These are phyloP conservation scores for Carex pumila DNA, from an alignment of 176 grass and related monocot species.

Conservation along the genomic window DNA sequence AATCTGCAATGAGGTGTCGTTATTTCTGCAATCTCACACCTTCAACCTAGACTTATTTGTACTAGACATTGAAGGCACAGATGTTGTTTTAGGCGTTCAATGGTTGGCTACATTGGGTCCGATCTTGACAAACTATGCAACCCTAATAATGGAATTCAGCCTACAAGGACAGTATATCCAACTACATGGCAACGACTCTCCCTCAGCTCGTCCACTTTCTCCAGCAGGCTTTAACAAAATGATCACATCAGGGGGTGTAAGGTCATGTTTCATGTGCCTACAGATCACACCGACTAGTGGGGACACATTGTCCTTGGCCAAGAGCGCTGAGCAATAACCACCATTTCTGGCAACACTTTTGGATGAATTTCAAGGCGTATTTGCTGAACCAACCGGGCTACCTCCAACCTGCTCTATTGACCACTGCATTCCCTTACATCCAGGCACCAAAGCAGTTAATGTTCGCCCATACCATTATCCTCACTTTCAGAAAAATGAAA, in stretches of 20 bases:
- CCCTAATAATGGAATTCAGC: background rate
- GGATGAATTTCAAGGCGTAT: background rate
- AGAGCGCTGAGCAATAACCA: background rate
- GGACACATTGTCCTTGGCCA: background rate
- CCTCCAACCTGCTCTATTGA: background rate
- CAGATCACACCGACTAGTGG: background rate
- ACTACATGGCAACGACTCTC: background rate
- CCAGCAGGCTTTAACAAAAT: background rate
- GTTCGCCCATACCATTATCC: conserved; percentile 7
- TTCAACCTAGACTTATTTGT: background rate
- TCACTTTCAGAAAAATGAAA: conserved; percentile 18
- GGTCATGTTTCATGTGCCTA: background rate
- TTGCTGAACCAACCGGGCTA: background rate
- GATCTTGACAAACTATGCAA: conserved; percentile 8
- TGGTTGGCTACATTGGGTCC: conserved; percentile 3
- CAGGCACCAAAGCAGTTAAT: background rate
- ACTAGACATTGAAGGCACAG: background rate
- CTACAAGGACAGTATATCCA: background rate
- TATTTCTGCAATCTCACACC: background rate
- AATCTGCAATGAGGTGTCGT: background rate
- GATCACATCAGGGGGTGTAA: background rate
- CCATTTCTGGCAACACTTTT: background rate
- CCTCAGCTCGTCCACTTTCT: background rate
- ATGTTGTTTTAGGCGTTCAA: conserved; percentile 7
- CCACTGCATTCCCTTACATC: conserved; percentile 10